Base-by-base conservation (phyloP, 2,329 filamentous ascomycete genomes). In the Lachnellula arida region DNA sequence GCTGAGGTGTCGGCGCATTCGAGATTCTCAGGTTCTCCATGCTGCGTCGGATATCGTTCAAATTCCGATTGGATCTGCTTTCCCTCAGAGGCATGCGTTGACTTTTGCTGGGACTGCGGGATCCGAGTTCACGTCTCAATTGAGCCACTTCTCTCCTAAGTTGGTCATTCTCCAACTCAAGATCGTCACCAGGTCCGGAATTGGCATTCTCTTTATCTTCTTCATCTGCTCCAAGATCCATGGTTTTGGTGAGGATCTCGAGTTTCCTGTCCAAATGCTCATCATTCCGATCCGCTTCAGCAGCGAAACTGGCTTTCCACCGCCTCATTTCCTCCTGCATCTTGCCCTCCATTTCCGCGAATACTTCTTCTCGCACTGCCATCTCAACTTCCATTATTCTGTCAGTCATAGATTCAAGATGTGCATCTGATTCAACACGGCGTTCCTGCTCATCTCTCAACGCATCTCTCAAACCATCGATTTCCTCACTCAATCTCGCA, bases 221-320 rank as follows among this genome's bases (percentile, higher is more conserved):
- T 11, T 77, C 73, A 51, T 77, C 73, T 40, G 79, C 66, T 2
- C 46, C 51, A 7, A 67, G 67, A 62, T 65, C 62, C 68, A 70
- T 75, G 9, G 80, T 79, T 51, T 81, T 76, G 54, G 84, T 80
- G 35, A 89, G 74, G 22, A 91, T 79, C 57, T 91, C 93, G 7
- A 96, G 80, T 74, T 99, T 99, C 62, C 84, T 84, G 70, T 97
- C 92, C 68, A 94, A 81, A 71, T 95, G 90, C 69, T 89, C 89
- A 58, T 96, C 91, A 51, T 85, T 85, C 46, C 85, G 82, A 64
- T 95, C 91, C 59, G 84, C 81, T 70, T 97, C 91, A 5, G 87
- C 82, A 17, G 89, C 87, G 70, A 91, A 82, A 0, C 84, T 87
- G 0, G 81, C 81, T 68, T 93, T 87, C 88, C 91, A 97, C n/a